Evolutionary conservation across 441 rosid species (phyloP), one percentile per base, ranked within the genome.

Genomic region (Gossypium gossypioides): DNA sequence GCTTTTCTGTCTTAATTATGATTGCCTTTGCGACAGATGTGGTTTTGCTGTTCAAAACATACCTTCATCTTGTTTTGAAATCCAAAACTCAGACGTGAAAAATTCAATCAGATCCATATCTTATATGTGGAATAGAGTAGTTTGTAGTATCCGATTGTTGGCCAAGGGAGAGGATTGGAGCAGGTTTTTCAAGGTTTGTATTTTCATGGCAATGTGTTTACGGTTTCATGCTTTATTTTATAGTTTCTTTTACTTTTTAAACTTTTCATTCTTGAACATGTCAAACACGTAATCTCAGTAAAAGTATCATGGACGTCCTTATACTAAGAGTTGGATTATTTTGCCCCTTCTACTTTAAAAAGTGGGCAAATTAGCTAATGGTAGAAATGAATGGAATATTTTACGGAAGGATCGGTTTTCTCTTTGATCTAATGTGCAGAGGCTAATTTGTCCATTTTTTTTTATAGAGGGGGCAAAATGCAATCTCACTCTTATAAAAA

Each of bases 161-260:
- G 88, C 83, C 69, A 76, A 68, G 71, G 97, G 92, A 78, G 84
- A 79, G 71, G 91, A 86, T 72, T 90, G 96, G 94, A 79, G 69
- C 66, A 80, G 74, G 72, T 88, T 90, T 86, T 79, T 87, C 69
- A 83, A 84, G 96, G 95, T 93, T 84, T 62, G 50, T 32, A 69
- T 58, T 71, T 5, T 64, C 63, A 58, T 1, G 1, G 6, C 64
- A 64, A 46, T 74, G 73, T 6, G 55, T 27, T 52, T 68, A 6
- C 1, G 24, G 4, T 57, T 70, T 70, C 55, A 34, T 40, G 64
- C 40, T 8, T 82, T 66, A 12, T 40, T 71, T 52, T 68, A 5
- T 16, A 32, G 18, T 29, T 13, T 52, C 42, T 7, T 18, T 52
- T 66, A 42, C 10, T 12, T 42, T 57, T 68, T 27, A 58, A 29